Base-by-base conservation (phyloP, 2,329 filamentous ascomycete genomes). In the Aspergillus ustus region DNA sequence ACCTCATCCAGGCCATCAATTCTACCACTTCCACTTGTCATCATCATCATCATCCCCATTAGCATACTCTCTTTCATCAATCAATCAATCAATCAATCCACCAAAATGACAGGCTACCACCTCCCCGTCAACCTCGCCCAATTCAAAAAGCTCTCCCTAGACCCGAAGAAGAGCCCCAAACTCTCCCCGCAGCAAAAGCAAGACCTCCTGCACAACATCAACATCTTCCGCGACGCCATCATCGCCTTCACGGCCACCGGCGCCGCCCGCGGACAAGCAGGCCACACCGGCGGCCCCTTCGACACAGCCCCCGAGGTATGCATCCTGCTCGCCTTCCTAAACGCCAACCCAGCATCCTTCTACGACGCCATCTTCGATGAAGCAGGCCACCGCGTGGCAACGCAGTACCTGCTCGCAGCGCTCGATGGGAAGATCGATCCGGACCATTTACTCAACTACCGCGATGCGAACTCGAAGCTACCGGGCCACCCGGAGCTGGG, bases 291-390 rank as follows among this genome's bases (percentile, higher is more conserved):
- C 45, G 76, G 76, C 43, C 76, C 76, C 34, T 78, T 73, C 62
- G 76, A 78, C 59, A 78, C 76, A 2, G 68, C 75, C 0, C 76
- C 76, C 4, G 76, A 78, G 69, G 76, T 78, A 25, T 78, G 76
- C 57, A 76, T 78, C 40, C 66, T 78, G 31, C 68, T 76, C 17
- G 75, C 70, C 7, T 71, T 78, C 60, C 75, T 78, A 34, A 72
- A 74, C 25, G 70, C 67, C 50, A 75, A 72, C 51, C 70, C 74
- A 1, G 69, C 70, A 15, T 67, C 66, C 51, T 78, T 70, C 63
- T 62, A 75, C 7, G 72, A 76, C 40, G 69, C 74, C 7, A 59
- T 78, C 19, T 78, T 74, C 60, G 76, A 78, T 45, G 76, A 78
- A 59, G 73, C 76, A 1, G 76, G 76, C 11, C 76, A 78, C 65